These are phyloP conservation scores for Rubroshorea leprosula DNA, from an alignment of 345 rosid genomes.

Conservation along the genomic window DNA sequence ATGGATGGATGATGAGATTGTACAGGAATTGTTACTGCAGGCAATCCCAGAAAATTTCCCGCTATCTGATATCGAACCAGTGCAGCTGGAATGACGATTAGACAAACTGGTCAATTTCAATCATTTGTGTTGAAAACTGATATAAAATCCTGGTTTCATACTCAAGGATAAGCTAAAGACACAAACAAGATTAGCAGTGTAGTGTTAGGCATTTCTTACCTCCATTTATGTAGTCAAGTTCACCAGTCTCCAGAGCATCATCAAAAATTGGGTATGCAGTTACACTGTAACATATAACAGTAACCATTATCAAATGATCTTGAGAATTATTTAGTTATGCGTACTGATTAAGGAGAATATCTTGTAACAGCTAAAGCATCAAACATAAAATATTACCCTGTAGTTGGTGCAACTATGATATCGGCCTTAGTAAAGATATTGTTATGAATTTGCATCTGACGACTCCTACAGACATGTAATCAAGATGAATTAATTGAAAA, in stretches of 20 bases:
- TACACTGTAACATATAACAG: slow-evolving; percentile 38
- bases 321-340: too few species aligned
- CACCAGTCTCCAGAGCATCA: slow-evolving; percentile 53
- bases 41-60: slow-evolving; percentile 72
- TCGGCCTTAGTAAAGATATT: slow-evolving; percentile 48
- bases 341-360: too few species aligned
- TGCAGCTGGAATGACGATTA: slow-evolving; percentile 45
- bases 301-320: too few species aligned
- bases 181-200: not conserved
- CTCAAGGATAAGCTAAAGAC: not conserved
- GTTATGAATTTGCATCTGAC: slow-evolving; percentile 45
- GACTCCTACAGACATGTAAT: slow-evolving; percentile 43
- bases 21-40: slow-evolving; percentile 67
- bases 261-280: slow-evolving; percentile 52
- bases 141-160: too few species aligned
- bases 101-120: slow-evolving; percentile 10
- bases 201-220: slow-evolving; percentile 28
- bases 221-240: slow-evolving; percentile 70
- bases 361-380: not conserved
- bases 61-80: slow-evolving; percentile 65
- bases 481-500: not conserved
- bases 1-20: not conserved
- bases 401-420: slow-evolving; percentile 63
- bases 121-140: not conserved
- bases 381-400: slow-evolving; percentile 39